Conservation (phyloP, 2,329 filamentous ascomycete species). For the Madurella fahalii region DNA sequence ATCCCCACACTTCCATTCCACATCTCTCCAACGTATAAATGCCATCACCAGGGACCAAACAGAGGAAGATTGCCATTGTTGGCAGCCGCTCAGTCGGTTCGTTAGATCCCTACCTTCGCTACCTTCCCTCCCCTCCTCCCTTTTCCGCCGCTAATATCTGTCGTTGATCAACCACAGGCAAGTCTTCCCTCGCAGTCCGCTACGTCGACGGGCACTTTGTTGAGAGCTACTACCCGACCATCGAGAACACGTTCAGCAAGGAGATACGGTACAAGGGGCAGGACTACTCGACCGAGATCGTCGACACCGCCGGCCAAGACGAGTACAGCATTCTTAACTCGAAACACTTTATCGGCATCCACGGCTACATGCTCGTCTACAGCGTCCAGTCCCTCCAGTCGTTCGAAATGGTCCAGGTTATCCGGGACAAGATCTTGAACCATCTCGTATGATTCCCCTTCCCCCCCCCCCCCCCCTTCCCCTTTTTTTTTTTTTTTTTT, state of each 20-base stretch:
- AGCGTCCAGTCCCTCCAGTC: slow-evolving; percentile 92
- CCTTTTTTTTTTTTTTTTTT: neutral
- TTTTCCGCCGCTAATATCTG: neutral
- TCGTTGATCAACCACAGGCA: slow-evolving; percentile 57
- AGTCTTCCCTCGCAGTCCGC: slow-evolving; percentile 94
- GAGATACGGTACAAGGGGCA: slow-evolving; percentile 89
- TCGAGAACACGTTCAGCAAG: slow-evolving; percentile 98
- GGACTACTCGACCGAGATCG: slow-evolving; percentile 93
- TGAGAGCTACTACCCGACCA: slow-evolving; percentile 98
- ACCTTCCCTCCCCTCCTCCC: neutral
- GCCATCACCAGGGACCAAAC: slow-evolving; percentile 70
- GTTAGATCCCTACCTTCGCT: slow-evolving; percentile 20
- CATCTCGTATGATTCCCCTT: slow-evolving; percentile 64
- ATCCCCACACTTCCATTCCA: neutral
- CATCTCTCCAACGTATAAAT: slow-evolving; percentile 38
- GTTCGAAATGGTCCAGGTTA: slow-evolving; percentile 96
- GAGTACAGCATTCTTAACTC: slow-evolving; percentile 98
- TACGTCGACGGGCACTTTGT: slow-evolving; percentile 98
- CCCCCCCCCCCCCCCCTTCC: neutral
- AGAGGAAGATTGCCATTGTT: slow-evolving; percentile 93
- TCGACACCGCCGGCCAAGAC: slow-evolving; percentile 97
- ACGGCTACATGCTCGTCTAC: slow-evolving; percentile 98
- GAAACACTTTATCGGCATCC: slow-evolving; percentile 98
- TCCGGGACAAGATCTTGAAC: slow-evolving; percentile 95
- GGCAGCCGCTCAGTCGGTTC: slow-evolving; percentile 80